Percentiles rank a stretch among this genome's conserved stretches.
Evolutionary conservation across 2,329 filamentous ascomycete species (phyloP).

Genomic region (Trichoderma endophyticum): DNA sequence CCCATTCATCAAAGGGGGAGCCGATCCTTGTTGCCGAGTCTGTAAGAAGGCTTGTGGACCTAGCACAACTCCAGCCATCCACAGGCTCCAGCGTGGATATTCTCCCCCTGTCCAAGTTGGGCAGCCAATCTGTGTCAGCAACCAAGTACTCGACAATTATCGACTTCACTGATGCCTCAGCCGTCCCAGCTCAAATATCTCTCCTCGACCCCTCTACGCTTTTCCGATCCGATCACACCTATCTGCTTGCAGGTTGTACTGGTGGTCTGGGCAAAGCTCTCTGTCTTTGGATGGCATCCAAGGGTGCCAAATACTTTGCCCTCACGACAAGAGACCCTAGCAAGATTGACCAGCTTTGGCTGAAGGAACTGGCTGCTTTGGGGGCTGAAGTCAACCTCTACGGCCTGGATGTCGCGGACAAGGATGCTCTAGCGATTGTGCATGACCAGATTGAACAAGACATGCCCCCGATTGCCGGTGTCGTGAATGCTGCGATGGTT

Average conservation of each 20-base stretch:
- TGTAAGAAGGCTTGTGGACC: background rate
- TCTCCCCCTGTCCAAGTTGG: background rate
- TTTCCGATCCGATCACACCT: constrained; percentile 26
- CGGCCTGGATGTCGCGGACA: constrained; percentile 33
- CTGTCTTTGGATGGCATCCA: constrained; percentile 37
- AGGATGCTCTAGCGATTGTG: background rate
- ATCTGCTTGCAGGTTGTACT: constrained; percentile 33
- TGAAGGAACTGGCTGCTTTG: background rate
- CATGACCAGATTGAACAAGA: constrained; percentile 25
- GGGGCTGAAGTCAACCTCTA: constrained; percentile 27
- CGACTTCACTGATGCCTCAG: background rate
- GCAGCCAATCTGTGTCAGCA: background rate
- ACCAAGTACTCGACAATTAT: background rate
- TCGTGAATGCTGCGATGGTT: constrained; percentile 38
- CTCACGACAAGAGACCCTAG: constrained; percentile 38
- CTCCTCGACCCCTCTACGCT: background rate
- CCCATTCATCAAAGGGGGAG: background rate
- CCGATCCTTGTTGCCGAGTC: background rate
- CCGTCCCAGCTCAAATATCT: background rate
- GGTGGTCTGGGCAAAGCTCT: constrained; percentile 37
- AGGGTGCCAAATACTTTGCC: constrained; percentile 37
- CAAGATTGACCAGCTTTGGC: constrained; percentile 23
- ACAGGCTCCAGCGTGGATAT: background rate
- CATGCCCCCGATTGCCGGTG: constrained; percentile 37
- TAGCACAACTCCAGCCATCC: background rate